phyloP scores from a whole-genome alignment of 306 rosid species.

The Heteromeles arbutifolia region DNA sequence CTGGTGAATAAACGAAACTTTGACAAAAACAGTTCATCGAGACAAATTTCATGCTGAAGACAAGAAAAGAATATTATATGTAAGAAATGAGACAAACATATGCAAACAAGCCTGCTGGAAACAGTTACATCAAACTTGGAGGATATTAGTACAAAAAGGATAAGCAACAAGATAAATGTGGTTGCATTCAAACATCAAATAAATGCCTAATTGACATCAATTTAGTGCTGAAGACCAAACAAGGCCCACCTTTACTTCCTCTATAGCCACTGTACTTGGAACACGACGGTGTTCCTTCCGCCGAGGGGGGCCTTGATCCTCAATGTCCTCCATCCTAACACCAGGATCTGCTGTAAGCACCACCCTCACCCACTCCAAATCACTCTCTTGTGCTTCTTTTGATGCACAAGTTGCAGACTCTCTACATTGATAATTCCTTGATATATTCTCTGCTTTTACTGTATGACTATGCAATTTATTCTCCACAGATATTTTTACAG shows the following conservation, averaged over 20 bases:
- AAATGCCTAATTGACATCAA: conserved; percentile 15
- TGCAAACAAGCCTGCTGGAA: background rate
- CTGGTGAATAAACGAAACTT: background rate
- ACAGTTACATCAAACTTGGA: background rate
- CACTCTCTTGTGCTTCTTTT: conserved; percentile 38
- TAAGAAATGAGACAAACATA: background rate
- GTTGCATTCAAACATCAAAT: conserved; percentile 8
- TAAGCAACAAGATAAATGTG: conserved; percentile 3
- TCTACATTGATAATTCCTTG: conserved; percentile 20
- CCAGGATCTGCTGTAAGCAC: conserved; percentile 82
- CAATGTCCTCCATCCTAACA: conserved; percentile 83
- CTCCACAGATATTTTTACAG: conserved; percentile 53
- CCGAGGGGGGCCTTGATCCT: conserved; percentile 62
- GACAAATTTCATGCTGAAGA: background rate
- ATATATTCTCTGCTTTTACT: conserved; percentile 24
- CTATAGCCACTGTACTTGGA: conserved; percentile 95
- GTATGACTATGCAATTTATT: conserved; percentile 32
- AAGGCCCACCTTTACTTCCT: conserved; percentile 88
- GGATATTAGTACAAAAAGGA: background rate
- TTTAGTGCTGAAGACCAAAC: conserved; percentile 7
- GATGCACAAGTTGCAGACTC: conserved; percentile 20
- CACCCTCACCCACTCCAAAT: conserved; percentile 80
- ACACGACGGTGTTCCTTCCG: conserved; percentile 97
- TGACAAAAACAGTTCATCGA: background rate
- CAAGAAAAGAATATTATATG: background rate